Conservation (phyloP, 2,329 filamentous ascomycete genomes). For the Dactylellina cionopaga region DNA sequence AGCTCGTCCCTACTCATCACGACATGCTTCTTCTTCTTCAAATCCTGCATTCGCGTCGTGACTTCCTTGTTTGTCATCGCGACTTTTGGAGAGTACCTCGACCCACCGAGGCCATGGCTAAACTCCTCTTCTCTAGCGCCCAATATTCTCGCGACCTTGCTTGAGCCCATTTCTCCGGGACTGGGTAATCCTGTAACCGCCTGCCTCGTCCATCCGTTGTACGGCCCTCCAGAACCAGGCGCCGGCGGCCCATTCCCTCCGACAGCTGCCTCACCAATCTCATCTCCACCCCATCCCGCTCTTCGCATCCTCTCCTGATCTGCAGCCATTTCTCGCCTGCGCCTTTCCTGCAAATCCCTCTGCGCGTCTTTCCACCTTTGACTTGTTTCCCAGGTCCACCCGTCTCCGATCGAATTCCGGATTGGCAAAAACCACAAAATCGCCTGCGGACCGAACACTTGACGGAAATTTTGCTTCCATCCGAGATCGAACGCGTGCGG, state of each 20-base stretch:
- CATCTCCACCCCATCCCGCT: conserved; percentile 43
- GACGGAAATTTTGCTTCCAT: conserved; percentile 78
- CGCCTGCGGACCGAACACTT: conserved; percentile 81
- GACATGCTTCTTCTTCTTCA: conserved; percentile 33
- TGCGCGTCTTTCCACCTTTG: conserved; percentile 78
- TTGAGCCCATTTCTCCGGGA: conserved; percentile 34
- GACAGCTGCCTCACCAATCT: conserved; percentile 45
- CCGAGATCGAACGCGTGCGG: conserved; percentile 95
- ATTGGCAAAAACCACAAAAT: conserved; percentile 82
- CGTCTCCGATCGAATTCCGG: conserved; percentile 86
- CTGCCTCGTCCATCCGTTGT: conserved; percentile 25
- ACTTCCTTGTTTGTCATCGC: conserved; percentile 41
- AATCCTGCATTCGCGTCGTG: conserved; percentile 36
- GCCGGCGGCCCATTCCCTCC: conserved; percentile 19
- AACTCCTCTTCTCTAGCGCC: conserved; percentile 41
- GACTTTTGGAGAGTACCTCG: conserved; percentile 42
- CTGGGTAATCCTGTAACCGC: conserved; percentile 33
- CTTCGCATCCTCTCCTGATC: conserved; percentile 70
- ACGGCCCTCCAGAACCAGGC: not conserved
- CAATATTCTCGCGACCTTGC: conserved; percentile 42
- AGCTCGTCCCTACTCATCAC: conserved; percentile 43
- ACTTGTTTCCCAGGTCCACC: conserved; percentile 92
- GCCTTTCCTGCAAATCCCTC: conserved; percentile 66
- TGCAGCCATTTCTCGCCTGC: conserved; percentile 71
- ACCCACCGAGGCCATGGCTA: conserved; percentile 37